phyloP scores from a whole-genome alignment of 495 filamentous ascomycete genomes.

The Xanthoparmelia taractica region DNA sequence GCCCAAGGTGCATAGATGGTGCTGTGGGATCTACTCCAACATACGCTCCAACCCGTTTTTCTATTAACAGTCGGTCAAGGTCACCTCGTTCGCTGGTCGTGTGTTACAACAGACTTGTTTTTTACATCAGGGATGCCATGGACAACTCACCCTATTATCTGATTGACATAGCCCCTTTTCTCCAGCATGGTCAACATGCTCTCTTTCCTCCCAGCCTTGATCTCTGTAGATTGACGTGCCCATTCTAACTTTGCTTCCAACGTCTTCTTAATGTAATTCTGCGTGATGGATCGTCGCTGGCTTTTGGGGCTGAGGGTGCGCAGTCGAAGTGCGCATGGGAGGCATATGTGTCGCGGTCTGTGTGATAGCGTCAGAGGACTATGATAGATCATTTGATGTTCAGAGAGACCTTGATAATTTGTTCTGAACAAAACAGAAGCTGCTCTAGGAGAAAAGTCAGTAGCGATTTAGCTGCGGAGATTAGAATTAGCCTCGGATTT shows the following conservation, averaged over 20 bases:
- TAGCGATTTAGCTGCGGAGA: not conserved
- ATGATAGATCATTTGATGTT: slow-evolving; percentile 5
- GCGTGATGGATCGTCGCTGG: slow-evolving; percentile 44
- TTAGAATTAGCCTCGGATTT: not conserved
- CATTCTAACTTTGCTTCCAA: slow-evolving; percentile 50
- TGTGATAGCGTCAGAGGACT: not conserved
- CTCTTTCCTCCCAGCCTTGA: slow-evolving; percentile 52
- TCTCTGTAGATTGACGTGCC: slow-evolving; percentile 47
- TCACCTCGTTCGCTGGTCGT: slow-evolving; percentile 47
- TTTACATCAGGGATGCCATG: slow-evolving; percentile 4
- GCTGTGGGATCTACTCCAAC: slow-evolving; percentile 91
- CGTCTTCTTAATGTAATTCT: slow-evolving; percentile 43
- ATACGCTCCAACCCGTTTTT: slow-evolving; percentile 69
- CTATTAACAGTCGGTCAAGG: slow-evolving; percentile 62
- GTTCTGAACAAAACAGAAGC: not conserved
- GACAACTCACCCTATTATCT: slow-evolving; percentile 63
- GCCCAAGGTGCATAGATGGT: slow-evolving; percentile 81
- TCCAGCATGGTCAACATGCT: slow-evolving; percentile 64
- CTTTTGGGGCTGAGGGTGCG: not conserved
- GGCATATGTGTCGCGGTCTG: slow-evolving; percentile 8
- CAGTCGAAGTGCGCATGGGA: slow-evolving; percentile 10
- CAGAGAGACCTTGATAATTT: not conserved
- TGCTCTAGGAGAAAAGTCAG: not conserved
- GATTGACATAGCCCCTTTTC: slow-evolving; percentile 71
- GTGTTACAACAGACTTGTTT: not conserved